Conservation (phyloP, 2,329 filamentous ascomycete genomes). For the Thelonectria discophora region DNA sequence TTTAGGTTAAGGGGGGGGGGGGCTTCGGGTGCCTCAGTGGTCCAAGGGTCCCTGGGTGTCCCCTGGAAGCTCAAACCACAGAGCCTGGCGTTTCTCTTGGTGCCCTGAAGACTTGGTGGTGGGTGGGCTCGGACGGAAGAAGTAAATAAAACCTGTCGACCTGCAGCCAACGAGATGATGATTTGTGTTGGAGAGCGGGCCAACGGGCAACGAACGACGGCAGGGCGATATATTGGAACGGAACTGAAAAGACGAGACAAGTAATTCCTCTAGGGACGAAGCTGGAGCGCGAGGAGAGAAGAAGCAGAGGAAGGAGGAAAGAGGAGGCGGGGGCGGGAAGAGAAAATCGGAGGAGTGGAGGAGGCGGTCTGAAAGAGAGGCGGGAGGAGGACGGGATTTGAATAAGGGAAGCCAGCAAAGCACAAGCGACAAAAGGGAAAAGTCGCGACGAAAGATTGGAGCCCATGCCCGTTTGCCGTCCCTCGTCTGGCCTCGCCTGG, state of each 20-base stretch:
- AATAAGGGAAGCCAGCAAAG: slow-evolving; percentile 16
- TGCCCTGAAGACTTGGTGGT: slow-evolving; percentile 4
- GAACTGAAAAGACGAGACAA: neutral
- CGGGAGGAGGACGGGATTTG: slow-evolving; percentile 21
- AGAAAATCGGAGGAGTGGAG: slow-evolving; percentile 3
- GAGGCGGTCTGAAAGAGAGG: neutral
- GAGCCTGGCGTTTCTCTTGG: slow-evolving; percentile 5
- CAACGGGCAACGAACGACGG: neutral
- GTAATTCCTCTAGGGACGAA: slow-evolving; percentile 1
- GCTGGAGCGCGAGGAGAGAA: neutral
- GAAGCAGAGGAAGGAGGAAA: slow-evolving; percentile 2
- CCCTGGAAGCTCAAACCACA: slow-evolving; percentile 16
- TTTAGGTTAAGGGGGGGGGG: slow-evolving; percentile 34
- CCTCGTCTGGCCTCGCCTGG: neutral
- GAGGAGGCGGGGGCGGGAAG: neutral
- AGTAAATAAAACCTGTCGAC: neutral
- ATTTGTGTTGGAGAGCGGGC: neutral
- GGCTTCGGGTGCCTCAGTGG: slow-evolving; percentile 7
- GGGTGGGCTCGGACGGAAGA: slow-evolving; percentile 2
- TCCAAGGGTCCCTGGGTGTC: slow-evolving; percentile 12
- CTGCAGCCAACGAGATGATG: neutral
- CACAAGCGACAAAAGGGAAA: slow-evolving; percentile 16
- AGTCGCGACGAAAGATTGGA: slow-evolving; percentile 13
- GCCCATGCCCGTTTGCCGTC: slow-evolving; percentile 3
- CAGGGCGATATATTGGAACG: neutral